Evolutionary conservation across 169 alveolate species (phyloP).

Genomic region (Babesia sp.): DNA sequence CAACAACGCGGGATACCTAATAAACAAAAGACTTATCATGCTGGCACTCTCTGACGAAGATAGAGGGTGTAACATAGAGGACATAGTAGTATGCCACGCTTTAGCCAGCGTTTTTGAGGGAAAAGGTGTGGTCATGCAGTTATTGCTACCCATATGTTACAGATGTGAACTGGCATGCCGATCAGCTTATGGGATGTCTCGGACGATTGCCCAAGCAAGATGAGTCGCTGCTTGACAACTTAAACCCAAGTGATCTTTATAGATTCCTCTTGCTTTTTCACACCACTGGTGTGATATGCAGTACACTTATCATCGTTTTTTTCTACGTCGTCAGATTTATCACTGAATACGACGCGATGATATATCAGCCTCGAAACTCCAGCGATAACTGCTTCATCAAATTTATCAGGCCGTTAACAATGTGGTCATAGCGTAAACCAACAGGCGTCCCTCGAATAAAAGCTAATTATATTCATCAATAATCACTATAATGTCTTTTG

Average conservation of each 20-base stretch:
- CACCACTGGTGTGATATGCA: constrained; percentile 37
- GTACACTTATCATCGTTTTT: constrained; percentile 24
- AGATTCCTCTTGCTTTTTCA: constrained; percentile 36
- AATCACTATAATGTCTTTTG: no score
- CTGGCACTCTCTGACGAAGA: constrained; percentile 40
- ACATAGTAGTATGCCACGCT: constrained; percentile 57
- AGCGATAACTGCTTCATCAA: constrained; percentile 45
- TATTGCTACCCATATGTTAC: not conserved
- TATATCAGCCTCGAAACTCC: constrained; percentile 60
- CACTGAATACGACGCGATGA: constrained; percentile 66
- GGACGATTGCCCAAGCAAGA: constrained; percentile 38
- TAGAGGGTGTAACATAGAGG: constrained; percentile 37
- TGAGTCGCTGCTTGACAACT: constrained; percentile 32
- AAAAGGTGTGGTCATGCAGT: constrained; percentile 13
- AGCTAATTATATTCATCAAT: no score
- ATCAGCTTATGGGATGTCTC: constrained; percentile 34
- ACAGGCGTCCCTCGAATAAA: not conserved
- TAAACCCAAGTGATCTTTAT: constrained; percentile 59
- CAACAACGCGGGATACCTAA: constrained; percentile 44
- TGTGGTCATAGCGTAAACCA: constrained; percentile 35
- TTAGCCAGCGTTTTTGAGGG: constrained; percentile 10
- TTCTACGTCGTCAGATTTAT: constrained; percentile 45
- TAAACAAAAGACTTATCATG: constrained; percentile 21
- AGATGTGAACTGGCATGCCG: constrained; percentile 51
- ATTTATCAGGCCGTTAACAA: constrained; percentile 56